Conservation (phyloP, 2,329 filamentous ascomycete species). For the Gremmenia infestans region DNA sequence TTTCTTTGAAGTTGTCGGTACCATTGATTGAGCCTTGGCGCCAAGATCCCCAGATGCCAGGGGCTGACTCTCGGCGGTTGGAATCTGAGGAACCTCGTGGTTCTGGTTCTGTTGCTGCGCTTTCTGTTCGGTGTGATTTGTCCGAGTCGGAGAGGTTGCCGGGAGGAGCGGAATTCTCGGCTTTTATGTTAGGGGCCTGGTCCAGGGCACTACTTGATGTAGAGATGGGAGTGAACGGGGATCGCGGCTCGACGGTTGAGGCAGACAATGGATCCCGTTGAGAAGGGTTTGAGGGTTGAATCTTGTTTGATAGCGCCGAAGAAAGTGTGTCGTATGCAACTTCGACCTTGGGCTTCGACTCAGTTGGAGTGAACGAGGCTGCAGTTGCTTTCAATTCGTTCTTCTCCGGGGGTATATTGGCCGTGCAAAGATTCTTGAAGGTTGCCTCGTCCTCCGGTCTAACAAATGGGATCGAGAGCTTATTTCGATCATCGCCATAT, state of each 20-base stretch:
- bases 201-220: conserved; percentile 5
- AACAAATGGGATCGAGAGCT: conserved; percentile 85
- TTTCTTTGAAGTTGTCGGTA: conserved; percentile 15
- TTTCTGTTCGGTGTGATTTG: conserved; percentile 11
- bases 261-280: conserved; percentile 5
- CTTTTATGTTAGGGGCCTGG: conserved; percentile 17
- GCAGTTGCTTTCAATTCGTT: conserved; percentile 49
- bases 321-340: conserved; percentile 8
- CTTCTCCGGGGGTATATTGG: conserved; percentile 48
- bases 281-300: conserved; percentile 4
- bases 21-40: conserved; percentile 44
- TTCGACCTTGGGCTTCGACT: conserved; percentile 22
- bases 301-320: conserved; percentile 6
- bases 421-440: conserved; percentile 73
- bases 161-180: conserved; percentile 5
- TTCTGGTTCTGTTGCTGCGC: conserved; percentile 8
- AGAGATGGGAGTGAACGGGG: conserved; percentile 13
- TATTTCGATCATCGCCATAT: conserved; percentile 80
- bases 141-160: conserved; percentile 18
- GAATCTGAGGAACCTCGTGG: conserved; percentile 12
- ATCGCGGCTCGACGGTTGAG: conserved; percentile 14
- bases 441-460: conserved; percentile 79
- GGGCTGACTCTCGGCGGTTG: conserved; percentile 42
- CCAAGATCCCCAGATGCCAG: conserved; percentile 68
- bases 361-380: conserved; percentile 27